Base-by-base conservation (phyloP, 306 rosid species). In the Coriaria nepalensis region DNA sequence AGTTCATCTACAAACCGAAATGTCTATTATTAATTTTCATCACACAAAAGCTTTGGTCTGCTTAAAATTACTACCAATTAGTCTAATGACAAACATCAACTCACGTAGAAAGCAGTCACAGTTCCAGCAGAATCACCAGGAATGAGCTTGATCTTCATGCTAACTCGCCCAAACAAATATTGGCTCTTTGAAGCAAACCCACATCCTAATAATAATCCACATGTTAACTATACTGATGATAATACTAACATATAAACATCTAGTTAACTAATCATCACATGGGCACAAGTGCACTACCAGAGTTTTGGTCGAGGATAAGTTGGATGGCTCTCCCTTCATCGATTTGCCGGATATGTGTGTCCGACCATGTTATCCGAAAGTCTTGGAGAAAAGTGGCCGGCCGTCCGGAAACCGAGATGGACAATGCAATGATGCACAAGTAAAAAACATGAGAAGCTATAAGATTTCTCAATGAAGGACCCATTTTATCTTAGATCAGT, bases 91-190 rank as follows among this genome's bases (percentile, higher is more conserved):
- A 37, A 49, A 56, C 5, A 5, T 2, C 9, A 46, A 68, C 69
- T 35, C 55, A 90, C 97, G 58, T 90, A 90, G 55, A 90, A 90
- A 41, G 97, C 97, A 6, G 97, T 84, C 43, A 90, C 97, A 0
- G 95, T 90, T 33, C 97, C 97, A 0, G 97, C 97, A 13, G 97
- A 90, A 65, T 90, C 97, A 11, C 94, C 95, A 0, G 92, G 79
- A 33, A 84, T 33, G 51, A 90, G 94, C 64, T 90, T 90, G 83
- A 90, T 79, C 81, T 84, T 84, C 92, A 90, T 90, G 79, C 94
- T 90, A 52, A 84, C 90, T 41, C 83, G 93, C 3, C 97, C 97
- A 39, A 81, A 90, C 69, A 90, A 46, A 72, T 79, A 84, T 59
- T 79, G 73, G 5, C 14, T 61, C 59, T 62, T 79, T 32, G 97